Evolutionary conservation across 345 rosid species (phyloP), one percentile per base, ranked within the genome.

Genomic region (Eucalyptus brandiana): DNA sequence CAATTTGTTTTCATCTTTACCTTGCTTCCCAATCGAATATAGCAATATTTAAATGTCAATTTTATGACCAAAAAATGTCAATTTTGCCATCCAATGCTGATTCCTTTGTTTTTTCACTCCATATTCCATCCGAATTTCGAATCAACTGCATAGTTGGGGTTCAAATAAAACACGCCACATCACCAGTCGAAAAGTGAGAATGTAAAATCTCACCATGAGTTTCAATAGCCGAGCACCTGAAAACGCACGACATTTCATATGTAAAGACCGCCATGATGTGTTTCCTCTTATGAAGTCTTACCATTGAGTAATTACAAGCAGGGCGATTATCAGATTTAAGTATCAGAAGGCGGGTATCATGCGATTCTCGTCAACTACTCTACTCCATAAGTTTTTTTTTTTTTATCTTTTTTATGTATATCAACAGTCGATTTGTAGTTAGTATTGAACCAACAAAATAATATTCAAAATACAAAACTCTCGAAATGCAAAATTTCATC

Each of bases 341-440:
- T 50, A 50, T 0, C 53, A 14, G 51, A 49, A 49, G 51, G 51
- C 51, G 18, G 18, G 7, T 53, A 19, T 53, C 24, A 53, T 53
- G 58, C 58, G 58, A 53, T 53, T 53, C 58, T 53, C 58, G 58
- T 21, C 11, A 53, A 21, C 58, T 53, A 53, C 1, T 53, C 58
- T 53, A 53, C 58, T 53, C 11, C 26, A 21, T 53, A 0, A 53
- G 58, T 53, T 53, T 26, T n/a, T n/a, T n/a, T n/a, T n/a, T n/a
- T n/a, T n/a, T 26, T 6, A 26, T 12, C n/a, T 58, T 26, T 58
- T 58, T 58, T 26, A 58, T 58, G 0, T 0, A 26, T 0, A 26
- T 26, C 15, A 28, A 60, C 11, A 60, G 32, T 26, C n/a, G 67
- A 26, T 12, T 60, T 26, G n/a, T 5, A 60, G 30, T 26, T 0